Conservation (phyloP, 2,329 filamentous ascomycete species). For the Dactylellina leptospora region DNA sequence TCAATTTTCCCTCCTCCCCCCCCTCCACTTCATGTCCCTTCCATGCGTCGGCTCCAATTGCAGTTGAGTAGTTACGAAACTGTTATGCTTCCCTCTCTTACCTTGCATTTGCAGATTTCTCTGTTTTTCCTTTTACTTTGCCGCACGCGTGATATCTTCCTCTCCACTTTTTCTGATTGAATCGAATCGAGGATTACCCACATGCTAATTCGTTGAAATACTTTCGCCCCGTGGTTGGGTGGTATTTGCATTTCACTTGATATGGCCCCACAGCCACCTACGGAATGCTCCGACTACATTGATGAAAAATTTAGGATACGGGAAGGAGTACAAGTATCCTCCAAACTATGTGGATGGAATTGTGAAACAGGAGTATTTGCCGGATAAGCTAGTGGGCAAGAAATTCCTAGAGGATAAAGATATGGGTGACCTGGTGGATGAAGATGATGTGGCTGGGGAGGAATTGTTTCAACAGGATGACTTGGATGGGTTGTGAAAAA, state of each 20-base stretch:
- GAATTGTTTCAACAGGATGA: conserved; percentile 10
- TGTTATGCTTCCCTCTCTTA: background rate
- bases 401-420: conserved; percentile 81
- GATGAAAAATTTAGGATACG: conserved; percentile 93
- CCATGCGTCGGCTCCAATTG: conserved; percentile 38
- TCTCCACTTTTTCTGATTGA: no score
- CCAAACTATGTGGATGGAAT: conserved; percentile 84
- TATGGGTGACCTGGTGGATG: conserved; percentile 80
- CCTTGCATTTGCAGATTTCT: background rate
- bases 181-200: no score
- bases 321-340: conserved; percentile 94
- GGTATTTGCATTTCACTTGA: no score
- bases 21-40: no score
- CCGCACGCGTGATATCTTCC: conserved; percentile 7
- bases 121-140: conserved; percentile 12
- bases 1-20: no score
- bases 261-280: conserved; percentile 70
- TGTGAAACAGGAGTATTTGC: conserved; percentile 87
- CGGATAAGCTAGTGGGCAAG: conserved; percentile 74
- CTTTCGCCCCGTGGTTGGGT: no score
- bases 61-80: no score
- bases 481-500: no score
- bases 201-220: no score
- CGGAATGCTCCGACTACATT: conserved; percentile 89
- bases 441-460: conserved; percentile 67